These are phyloP conservation scores for Fraxinus excelsior DNA, from an alignment of 257 asterid species.

Conservation along the genomic window DNA sequence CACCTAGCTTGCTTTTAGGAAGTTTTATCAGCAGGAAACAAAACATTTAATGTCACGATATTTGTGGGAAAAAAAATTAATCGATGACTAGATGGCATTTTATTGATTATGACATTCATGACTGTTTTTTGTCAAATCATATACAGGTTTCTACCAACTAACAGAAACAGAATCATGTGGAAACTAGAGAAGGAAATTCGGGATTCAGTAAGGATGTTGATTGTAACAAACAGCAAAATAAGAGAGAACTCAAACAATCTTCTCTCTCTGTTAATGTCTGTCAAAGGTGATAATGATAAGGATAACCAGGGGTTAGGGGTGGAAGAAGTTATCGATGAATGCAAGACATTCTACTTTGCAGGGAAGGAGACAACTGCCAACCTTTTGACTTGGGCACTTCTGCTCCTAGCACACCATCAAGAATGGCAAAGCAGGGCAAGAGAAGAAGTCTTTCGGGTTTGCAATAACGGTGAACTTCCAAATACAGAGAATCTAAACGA, in stretches of 20 bases:
- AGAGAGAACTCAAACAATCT: slow-evolving; percentile 31
- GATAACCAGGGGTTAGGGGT: slow-evolving; percentile 20
- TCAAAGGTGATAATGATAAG: slow-evolving; percentile 17
- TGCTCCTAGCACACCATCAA: slow-evolving; percentile 42
- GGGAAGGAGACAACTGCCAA: slow-evolving; percentile 44
- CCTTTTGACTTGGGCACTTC: slow-evolving; percentile 34
- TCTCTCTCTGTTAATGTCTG: slow-evolving; percentile 35
- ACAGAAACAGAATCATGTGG: slow-evolving; percentile 56
- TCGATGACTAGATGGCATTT: background rate
- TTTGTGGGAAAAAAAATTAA: background rate
- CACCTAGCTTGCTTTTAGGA: background rate
- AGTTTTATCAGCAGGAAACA: background rate
- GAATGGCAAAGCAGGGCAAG: slow-evolving; percentile 44
- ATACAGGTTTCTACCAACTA: slow-evolving; percentile 62
- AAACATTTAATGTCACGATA: background rate
- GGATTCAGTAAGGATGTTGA: slow-evolving; percentile 39
- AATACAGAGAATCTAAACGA: slow-evolving; percentile 29
- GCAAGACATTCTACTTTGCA: slow-evolving; percentile 44
- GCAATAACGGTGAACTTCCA: slow-evolving; percentile 25
- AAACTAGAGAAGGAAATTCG: slow-evolving; percentile 59
- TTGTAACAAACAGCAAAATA: slow-evolving; percentile 33
- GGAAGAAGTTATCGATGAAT: slow-evolving; percentile 41
- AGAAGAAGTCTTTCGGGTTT: slow-evolving; percentile 31
- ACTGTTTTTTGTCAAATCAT: background rate
- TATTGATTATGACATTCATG: background rate